phyloP scores from a whole-genome alignment of 306 rosid genomes.

The Vigna radiata region DNA sequence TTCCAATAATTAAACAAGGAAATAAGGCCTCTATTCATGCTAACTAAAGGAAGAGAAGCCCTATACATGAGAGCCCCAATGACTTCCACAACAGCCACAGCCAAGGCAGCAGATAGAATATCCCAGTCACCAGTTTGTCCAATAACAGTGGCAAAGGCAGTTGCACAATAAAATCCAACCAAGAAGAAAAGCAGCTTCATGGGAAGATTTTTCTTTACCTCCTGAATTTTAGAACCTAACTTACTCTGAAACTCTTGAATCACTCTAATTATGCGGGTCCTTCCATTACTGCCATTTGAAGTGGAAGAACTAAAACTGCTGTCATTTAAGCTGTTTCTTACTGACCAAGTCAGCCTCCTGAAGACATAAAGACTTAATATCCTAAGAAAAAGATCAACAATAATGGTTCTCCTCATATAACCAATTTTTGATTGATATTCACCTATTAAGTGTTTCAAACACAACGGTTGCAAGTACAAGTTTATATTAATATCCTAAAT shows the following conservation, averaged over 20 bases:
- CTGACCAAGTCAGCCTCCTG: constrained; percentile 70
- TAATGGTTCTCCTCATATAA: neutral
- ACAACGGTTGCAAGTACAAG: neutral
- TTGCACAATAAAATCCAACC: constrained; percentile 91
- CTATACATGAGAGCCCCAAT: constrained; percentile 95
- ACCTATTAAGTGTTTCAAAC: constrained; percentile 37
- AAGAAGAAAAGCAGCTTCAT: constrained; percentile 79
- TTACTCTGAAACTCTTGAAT: constrained; percentile 69
- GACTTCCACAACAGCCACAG: constrained; percentile 84
- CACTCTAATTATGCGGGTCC: constrained; percentile 73
- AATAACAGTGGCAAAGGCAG: constrained; percentile 93
- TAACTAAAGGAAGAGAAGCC: constrained; percentile 62
- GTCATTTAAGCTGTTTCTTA: constrained; percentile 69
- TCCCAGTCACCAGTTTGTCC: constrained; percentile 99
- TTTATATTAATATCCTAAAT: constrained; percentile 16
- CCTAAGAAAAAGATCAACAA: constrained; percentile 23
- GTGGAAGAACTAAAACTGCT: constrained; percentile 65
- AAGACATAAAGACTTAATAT: constrained; percentile 35
- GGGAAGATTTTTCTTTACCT: constrained; percentile 76
- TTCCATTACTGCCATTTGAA: constrained; percentile 62
- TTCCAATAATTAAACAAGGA: constrained; percentile 93
- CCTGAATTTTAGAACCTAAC: constrained; percentile 63
- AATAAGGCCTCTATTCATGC: constrained; percentile 62
- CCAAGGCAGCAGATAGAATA: constrained; percentile 89
- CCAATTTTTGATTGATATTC: neutral